Percentiles rank a stretch among this genome's conserved stretches.
phyloP scores from a whole-genome alignment of 1,139 yeast species.

The Candida sanyaensis region DNA sequence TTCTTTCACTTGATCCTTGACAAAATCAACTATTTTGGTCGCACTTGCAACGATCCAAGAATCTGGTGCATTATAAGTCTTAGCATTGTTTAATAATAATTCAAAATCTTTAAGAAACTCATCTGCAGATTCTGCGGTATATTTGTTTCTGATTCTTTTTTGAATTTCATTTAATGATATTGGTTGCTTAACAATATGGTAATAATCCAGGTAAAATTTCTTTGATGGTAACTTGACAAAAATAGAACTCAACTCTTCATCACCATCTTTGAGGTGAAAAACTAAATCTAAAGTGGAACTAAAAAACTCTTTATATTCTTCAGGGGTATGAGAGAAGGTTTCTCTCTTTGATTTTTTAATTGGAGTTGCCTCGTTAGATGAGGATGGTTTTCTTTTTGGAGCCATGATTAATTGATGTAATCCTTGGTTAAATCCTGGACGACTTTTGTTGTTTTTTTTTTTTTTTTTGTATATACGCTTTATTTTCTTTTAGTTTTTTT shows the following conservation, averaged over 20 bases:
- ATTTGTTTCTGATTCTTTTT: conserved; percentile 41
- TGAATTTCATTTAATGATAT: conserved; percentile 68
- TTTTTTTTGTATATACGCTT: conserved; percentile 1
- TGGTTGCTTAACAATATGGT: conserved; percentile 63
- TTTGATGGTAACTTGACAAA: conserved; percentile 72
- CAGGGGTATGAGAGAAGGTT: conserved; percentile 17
- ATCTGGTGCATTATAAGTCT: conserved; percentile 59
- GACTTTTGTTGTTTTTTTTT: conserved; percentile 5
- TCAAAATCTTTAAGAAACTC: conserved; percentile 59
- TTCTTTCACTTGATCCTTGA: conserved; percentile 39
- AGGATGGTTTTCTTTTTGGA: conserved; percentile 24
- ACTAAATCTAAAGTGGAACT: conserved; percentile 27
- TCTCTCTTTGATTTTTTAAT: conserved; percentile 18
- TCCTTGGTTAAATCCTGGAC: neutral
- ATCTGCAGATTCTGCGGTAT: conserved; percentile 25
- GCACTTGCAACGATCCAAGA: conserved; percentile 66
- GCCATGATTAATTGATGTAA: conserved; percentile 20
- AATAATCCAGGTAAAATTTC: conserved; percentile 81
- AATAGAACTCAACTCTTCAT: conserved; percentile 46
- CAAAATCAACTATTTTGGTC: conserved; percentile 40
- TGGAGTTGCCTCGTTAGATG: conserved; percentile 2
- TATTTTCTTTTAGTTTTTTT: conserved; percentile 1
- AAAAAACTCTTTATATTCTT: conserved; percentile 29
- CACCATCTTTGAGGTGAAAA: conserved; percentile 28
- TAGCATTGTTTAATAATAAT: conserved; percentile 59